Conservation (phyloP, 306 rosid species). For the Vachellia pachyceras region DNA sequence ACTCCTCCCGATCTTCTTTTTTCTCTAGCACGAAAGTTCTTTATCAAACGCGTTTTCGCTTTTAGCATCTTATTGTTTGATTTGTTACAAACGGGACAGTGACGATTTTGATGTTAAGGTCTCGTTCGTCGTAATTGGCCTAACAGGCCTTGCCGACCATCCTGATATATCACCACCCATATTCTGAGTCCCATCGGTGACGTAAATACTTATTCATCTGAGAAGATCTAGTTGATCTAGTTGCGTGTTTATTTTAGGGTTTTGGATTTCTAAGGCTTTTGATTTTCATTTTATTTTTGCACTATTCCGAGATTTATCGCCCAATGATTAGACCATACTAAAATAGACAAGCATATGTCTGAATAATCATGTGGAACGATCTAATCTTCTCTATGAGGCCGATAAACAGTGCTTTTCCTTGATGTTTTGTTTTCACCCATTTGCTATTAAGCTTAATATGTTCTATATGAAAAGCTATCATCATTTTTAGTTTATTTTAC, state of each 20-base stretch:
- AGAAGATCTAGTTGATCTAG: neutral
- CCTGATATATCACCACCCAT: constrained; percentile 96
- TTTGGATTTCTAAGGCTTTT: neutral
- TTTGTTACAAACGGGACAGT: constrained; percentile 52
- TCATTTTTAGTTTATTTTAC: too few relatives aligned
- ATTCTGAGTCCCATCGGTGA: constrained; percentile 62
- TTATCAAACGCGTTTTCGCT: neutral
- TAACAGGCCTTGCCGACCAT: constrained; percentile 87
- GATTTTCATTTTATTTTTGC: neutral
- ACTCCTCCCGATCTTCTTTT: neutral
- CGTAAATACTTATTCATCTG: rapidly evolving
- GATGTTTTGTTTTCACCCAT: neutral
- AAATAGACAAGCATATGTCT: constrained; percentile 87
- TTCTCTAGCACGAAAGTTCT: neutral
- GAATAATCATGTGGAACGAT: constrained; percentile 63
- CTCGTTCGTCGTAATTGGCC: constrained; percentile 97
- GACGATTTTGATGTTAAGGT: constrained; percentile 69
- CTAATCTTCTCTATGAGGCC: constrained; percentile 94
- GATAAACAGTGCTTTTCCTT: neutral
- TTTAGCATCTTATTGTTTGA: neutral
- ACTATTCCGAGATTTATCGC: constrained; percentile 15
- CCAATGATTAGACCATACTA: constrained; percentile 58
- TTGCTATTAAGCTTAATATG: neutral
- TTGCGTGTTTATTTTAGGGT: neutral
- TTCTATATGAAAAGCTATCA: neutral